Percentiles rank a stretch among this genome's conserved stretches.
Conservation (phyloP, 805 yeast genomes). For the Saccharomycopsis sp. region DNA sequence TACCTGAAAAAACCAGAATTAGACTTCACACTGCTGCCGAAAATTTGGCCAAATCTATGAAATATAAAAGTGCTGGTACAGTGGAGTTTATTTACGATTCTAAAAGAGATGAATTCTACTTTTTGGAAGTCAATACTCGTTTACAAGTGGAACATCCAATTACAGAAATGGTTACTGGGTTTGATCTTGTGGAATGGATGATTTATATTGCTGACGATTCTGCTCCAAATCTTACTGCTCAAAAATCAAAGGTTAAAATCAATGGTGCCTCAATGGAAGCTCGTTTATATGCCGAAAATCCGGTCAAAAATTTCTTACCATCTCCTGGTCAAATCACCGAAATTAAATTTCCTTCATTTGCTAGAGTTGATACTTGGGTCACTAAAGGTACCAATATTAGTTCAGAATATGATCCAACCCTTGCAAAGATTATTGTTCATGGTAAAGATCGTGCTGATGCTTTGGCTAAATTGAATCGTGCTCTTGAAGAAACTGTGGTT, state of each 20-base stretch:
- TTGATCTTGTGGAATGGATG: constrained; percentile 98
- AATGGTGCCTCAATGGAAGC: constrained; percentile 96
- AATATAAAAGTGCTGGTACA: constrained; percentile 95
- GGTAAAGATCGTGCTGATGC: constrained; percentile 87
- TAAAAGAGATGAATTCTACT: constrained; percentile 79
- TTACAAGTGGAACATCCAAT: constrained; percentile 97
- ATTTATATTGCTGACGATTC: constrained; percentile 78
- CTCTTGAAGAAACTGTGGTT: constrained; percentile 77
- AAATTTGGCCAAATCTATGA: constrained; percentile 68
- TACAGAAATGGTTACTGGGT: constrained; percentile 90
- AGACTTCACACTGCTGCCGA: constrained; percentile 79
- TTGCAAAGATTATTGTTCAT: constrained; percentile 93
- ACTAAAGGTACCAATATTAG: constrained; percentile 76
- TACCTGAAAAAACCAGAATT: constrained; percentile 68
- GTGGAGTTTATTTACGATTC: constrained; percentile 92
- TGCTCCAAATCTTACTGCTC: constrained; percentile 63
- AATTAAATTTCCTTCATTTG: constrained; percentile 79
- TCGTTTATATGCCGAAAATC: constrained; percentile 92
- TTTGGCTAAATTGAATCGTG: constrained; percentile 60
- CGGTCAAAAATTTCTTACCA: constrained; percentile 89
- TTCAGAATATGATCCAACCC: constrained; percentile 92
- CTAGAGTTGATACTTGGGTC: constrained; percentile 94
- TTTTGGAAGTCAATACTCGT: constrained; percentile 92
- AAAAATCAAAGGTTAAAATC: constrained; percentile 36
- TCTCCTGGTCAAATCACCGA: constrained; percentile 92